Evolutionary conservation across 73 alveolate species (phyloP).

Genomic region (Paraurostyla sp.): DNA sequence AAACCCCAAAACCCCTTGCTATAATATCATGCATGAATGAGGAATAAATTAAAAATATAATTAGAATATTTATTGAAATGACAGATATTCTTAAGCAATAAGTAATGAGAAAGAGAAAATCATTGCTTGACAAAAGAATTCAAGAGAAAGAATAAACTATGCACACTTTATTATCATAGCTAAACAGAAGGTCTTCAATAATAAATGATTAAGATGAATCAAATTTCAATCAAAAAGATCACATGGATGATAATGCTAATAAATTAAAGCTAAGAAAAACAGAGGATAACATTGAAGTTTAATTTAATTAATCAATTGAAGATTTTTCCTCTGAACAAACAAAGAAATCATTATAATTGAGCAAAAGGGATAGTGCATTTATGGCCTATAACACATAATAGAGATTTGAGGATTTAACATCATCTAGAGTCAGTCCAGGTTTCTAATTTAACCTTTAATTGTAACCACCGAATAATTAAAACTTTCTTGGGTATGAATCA

Average conservation of each 20-base stretch:
- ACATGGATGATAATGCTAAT: neutral
- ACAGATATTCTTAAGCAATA: too few species aligned
- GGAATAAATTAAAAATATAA: too few species aligned
- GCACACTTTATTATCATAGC: neutral
- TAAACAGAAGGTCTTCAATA: neutral
- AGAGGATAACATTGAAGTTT: neutral
- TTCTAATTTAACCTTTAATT: neutral
- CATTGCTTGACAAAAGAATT: neutral
- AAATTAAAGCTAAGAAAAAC: neutral
- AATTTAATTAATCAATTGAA: too few species aligned
- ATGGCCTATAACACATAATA: neutral
- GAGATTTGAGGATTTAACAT: neutral
- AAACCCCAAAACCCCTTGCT: too few species aligned
- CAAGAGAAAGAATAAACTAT: slow-evolving; percentile 47
- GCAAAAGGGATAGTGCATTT: neutral
- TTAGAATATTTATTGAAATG: too few species aligned
- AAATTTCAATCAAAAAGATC: neutral
- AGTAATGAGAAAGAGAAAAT: neutral
- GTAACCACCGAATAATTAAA: neutral
- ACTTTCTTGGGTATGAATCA: neutral
- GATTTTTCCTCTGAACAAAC: too few species aligned
- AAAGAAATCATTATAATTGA: neutral
- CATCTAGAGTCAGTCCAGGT: neutral
- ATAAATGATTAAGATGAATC: neutral
- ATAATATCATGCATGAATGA: too few species aligned